phyloP scores from a whole-genome alignment of 805 yeast species.

The Lachancea quebecensis region DNA sequence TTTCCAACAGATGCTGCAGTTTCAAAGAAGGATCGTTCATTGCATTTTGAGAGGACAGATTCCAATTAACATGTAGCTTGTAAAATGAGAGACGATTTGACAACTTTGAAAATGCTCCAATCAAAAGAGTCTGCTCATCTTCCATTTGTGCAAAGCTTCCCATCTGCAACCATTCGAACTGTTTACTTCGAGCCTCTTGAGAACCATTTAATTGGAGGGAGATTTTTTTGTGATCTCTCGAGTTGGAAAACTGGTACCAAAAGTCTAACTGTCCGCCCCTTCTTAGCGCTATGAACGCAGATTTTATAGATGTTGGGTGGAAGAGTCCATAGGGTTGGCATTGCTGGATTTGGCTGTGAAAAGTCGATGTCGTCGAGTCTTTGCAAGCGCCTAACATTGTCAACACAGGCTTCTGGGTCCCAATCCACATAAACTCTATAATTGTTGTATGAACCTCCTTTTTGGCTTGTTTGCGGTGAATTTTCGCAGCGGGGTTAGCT shows the following conservation, averaged over 20 bases:
- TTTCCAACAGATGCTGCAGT: constrained; percentile 22
- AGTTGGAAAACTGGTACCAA: constrained; percentile 35
- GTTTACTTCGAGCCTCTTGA: constrained; percentile 20
- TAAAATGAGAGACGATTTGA: constrained; percentile 25
- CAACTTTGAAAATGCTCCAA: constrained; percentile 25
- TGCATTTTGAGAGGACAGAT: constrained; percentile 19
- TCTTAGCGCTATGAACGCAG: constrained; percentile 31
- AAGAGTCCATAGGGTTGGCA: constrained; percentile 31
- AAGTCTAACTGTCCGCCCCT: constrained; percentile 32
- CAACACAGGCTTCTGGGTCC: constrained; percentile 34
- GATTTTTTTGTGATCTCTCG: constrained; percentile 32
- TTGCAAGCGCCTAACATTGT: constrained; percentile 27
- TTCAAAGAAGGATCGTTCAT: constrained; percentile 29
- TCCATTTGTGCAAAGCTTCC: constrained; percentile 30
- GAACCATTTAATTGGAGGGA: constrained; percentile 23
- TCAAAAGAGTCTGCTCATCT: constrained; percentile 28
- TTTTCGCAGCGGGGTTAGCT: constrained; percentile 16
- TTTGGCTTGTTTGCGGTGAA: constrained; percentile 35
- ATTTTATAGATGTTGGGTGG: constrained; percentile 34
- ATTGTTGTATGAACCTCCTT: constrained; percentile 30
- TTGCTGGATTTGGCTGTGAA: constrained; percentile 30
- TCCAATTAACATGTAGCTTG: constrained; percentile 30
- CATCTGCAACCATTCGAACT: constrained; percentile 28
- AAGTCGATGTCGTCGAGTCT: constrained; percentile 22
- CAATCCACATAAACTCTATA: constrained; percentile 39